Percentiles rank a stretch among this genome's conserved stretches.
Conservation (phyloP, 352 stramenopile genomes). For the Pythium sukuiense region DNA sequence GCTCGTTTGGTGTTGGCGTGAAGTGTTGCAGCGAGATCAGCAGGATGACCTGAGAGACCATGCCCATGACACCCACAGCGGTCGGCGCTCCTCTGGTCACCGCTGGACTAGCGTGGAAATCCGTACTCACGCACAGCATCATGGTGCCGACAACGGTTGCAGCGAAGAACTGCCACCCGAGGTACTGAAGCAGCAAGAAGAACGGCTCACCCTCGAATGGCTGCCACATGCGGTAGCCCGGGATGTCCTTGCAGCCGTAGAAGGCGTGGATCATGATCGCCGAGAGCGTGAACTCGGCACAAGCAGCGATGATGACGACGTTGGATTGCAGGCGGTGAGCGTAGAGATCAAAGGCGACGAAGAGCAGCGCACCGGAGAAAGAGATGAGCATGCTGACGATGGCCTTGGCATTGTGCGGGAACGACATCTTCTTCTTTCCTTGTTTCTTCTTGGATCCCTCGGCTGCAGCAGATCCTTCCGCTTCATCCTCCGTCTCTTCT, state of each 20-base stretch:
- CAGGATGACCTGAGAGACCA: conserved; percentile 53
- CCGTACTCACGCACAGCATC: conserved; percentile 32
- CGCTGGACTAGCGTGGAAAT: conserved; percentile 15
- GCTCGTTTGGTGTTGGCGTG: not conserved
- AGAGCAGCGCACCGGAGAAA: conserved; percentile 42
- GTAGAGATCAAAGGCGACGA: conserved; percentile 43
- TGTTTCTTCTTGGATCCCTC: not conserved
- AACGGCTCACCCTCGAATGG: conserved; percentile 52
- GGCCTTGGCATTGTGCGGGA: conserved; percentile 48
- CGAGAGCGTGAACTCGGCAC: conserved; percentile 43
- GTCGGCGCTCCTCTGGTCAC: conserved; percentile 33
- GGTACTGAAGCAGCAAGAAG: conserved; percentile 61
- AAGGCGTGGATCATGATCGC: conserved; percentile 52
- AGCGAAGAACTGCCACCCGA: conserved; percentile 61
- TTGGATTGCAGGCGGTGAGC: conserved; percentile 33
- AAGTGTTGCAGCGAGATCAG: conserved; percentile 56
- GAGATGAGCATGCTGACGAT: conserved; percentile 53
- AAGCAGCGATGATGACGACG: conserved; percentile 35
- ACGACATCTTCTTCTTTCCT: conserved; percentile 17
- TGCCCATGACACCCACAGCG: conserved; percentile 38
- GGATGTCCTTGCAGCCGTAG: conserved; percentile 48
- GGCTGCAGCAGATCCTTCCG: not conserved
- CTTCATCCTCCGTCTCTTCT: conserved; percentile 1
- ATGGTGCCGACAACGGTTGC: conserved; percentile 40
- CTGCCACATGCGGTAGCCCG: conserved; percentile 51